A percentile compares a stretch with the other conserved stretches of the same genome.
These are phyloP conservation scores for Solanum ossicruentum DNA, from an alignment of 257 asterid species.

Conservation along the genomic window DNA sequence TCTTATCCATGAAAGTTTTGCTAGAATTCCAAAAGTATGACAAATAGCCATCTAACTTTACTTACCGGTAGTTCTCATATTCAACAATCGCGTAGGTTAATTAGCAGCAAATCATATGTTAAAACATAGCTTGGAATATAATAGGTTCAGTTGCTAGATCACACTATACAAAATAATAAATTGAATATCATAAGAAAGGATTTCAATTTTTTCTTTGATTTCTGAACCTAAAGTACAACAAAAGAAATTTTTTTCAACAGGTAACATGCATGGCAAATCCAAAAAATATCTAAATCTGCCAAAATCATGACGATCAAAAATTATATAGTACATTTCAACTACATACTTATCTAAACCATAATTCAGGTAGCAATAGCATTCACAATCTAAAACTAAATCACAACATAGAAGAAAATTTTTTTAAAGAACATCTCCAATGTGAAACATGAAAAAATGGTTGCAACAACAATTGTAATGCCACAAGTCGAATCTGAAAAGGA, in stretches of 20 bases:
- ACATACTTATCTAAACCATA: neutral
- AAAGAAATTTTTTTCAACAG: neutral
- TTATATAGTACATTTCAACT: neutral
- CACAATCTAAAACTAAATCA: neutral
- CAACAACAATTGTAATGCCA: neutral
- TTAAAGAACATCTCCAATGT: neutral
- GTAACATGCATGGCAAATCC: neutral
- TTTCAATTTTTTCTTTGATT: neutral
- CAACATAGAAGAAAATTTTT: neutral
- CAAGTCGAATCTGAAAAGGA: neutral
- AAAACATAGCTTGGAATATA: neutral
- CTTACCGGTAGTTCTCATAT: neutral
- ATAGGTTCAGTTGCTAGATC: neutral
- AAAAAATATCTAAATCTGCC: neutral
- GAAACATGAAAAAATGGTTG: neutral
- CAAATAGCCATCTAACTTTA: neutral
- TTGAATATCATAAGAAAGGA: neutral
- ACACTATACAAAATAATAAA: neutral
- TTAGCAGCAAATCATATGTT: neutral
- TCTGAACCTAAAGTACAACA: neutral
- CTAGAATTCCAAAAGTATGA: neutral
- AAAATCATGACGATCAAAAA: neutral
- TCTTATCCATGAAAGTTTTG: neutral
- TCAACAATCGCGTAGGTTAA: neutral
- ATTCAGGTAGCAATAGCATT: neutral